Evolutionary conservation across 2,329 filamentous ascomycete genomes (phyloP), one percentile per base, ranked within the genome.

Genomic region (Cladophialophora carrionii): DNA sequence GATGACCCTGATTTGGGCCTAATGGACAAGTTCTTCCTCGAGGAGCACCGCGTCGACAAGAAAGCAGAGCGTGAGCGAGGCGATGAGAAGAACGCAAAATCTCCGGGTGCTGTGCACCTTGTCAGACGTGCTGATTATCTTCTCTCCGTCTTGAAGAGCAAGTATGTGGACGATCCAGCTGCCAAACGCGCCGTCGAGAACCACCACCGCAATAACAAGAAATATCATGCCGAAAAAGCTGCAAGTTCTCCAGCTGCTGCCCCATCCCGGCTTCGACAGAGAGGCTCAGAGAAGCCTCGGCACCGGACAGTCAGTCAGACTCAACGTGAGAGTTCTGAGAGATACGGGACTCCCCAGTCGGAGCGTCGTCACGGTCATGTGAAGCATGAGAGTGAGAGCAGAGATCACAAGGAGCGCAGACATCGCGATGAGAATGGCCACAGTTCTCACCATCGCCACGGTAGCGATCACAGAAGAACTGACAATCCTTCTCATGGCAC

Each of bases 21-120:
- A 80, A 81, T 82, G 1, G 92, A 96, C 72, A 98, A 97, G 74
- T 91, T 98, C 75, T 99, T 96, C 80, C 81, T 99, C 1, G 95
- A 99, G 75, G 96, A 99, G 77, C 93, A 98, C 76, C 90, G 94
- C n/a, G 94, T 98, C 20, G 95, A 96, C 76, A 95, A 96, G 80
- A 98, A 98, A 76, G 93, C 95, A 73, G 92, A 97, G 77, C 89
- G 95, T 41, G 91, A 92, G 73, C 86, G 81, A 17, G 89, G 91
- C 20, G 80, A 86, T 68, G 87, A 87, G 72, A 80, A 79, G 64
- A 73, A 78, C 31, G 80, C 79, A 41, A 96, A 96, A 73, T 96
- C 94, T 2, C 95, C 95, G 3, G 95, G 95, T n/a, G 94, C 95
- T 24, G 95, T 99, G 31, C 95, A 99, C 75, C 87, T 99, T 52